Percentiles rank a stretch among this genome's conserved stretches.
Conservation (phyloP, 164 flowering plant species). For the Aristolochia fimbriata region DNA sequence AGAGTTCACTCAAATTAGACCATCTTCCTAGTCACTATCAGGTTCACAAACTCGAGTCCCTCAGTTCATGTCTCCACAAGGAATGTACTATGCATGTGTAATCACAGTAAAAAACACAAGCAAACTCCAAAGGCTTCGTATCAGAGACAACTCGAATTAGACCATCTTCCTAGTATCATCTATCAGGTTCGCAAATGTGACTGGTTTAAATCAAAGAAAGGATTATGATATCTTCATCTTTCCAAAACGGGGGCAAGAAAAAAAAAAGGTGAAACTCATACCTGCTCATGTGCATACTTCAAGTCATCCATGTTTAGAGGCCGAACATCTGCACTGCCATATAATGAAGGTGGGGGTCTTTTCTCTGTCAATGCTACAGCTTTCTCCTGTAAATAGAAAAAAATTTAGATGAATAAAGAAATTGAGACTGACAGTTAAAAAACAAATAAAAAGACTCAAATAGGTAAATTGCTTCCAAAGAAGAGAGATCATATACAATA, state of each 20-base stretch:
- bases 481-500: too few species aligned
- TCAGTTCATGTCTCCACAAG: too few species aligned
- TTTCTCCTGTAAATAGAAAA: slow-evolving; percentile 42
- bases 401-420: background rate
- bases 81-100: too few species aligned
- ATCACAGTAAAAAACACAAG: background rate
- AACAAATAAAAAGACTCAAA: background rate
- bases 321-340: slow-evolving; percentile 60
- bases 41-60: too few species aligned
- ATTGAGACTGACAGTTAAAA: background rate
- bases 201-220: background rate
- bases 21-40: too few species aligned
- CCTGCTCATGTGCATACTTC: slow-evolving; percentile 89
- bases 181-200: too few species aligned
- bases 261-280: slow-evolving; percentile 8
- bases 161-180: too few species aligned
- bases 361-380: slow-evolving; percentile 54
- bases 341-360: slow-evolving; percentile 48
- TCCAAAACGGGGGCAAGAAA: background rate
- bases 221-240: background rate
- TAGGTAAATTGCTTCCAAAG: too few species aligned
- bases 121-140: too few species aligned
- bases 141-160: too few species aligned
- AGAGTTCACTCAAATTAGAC: too few species aligned
- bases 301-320: slow-evolving; percentile 67